Evolutionary conservation across 139 green algal genomes (phyloP).

Genomic region (Protoeuglena noctilucae): DNA sequence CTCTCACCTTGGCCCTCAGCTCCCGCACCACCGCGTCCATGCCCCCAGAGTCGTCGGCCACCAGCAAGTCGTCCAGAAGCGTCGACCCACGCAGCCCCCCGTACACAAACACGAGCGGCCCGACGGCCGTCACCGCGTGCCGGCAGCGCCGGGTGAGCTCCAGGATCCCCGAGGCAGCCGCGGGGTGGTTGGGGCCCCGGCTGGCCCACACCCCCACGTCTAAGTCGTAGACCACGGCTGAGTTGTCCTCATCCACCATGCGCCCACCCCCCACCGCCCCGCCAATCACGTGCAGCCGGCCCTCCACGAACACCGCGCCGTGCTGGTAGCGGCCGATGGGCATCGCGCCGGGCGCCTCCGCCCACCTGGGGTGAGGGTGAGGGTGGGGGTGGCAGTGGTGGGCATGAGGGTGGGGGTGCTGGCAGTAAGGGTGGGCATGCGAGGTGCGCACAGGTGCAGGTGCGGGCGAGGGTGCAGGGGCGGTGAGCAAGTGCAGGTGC

Average conservation of each 20-base stretch:
- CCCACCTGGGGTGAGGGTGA: too few relatives aligned
- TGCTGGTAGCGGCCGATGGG: conserved; percentile 88
- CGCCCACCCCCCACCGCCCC: conserved; percentile 82
- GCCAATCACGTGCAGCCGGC: conserved; percentile 83
- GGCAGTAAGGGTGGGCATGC: too few relatives aligned
- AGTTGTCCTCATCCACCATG: conserved; percentile 76
- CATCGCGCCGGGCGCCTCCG: conserved; percentile 80
- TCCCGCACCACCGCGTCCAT: conserved; percentile 7
- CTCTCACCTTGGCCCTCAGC: not conserved
- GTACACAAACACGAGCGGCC: conserved; percentile 87
- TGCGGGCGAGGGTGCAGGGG: too few relatives aligned
- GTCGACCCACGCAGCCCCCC: conserved; percentile 64
- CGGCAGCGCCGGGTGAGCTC: conserved; percentile 33
- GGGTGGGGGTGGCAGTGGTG: too few relatives aligned
- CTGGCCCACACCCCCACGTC: conserved; percentile 26
- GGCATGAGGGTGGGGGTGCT: too few relatives aligned
- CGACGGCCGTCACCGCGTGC: conserved; percentile 72
- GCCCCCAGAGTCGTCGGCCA: conserved; percentile 18
- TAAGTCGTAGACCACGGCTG: conserved; percentile 79
- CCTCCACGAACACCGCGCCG: conserved; percentile 82
- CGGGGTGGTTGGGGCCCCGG: too few relatives aligned
- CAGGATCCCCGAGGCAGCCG: not conserved
- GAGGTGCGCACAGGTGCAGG: too few relatives aligned
- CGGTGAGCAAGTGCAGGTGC: too few relatives aligned
- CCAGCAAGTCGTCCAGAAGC: conserved; percentile 74